Base-by-base conservation (phyloP, 169 alveolate species). In the Plasmodium gallinaceum region DNA sequence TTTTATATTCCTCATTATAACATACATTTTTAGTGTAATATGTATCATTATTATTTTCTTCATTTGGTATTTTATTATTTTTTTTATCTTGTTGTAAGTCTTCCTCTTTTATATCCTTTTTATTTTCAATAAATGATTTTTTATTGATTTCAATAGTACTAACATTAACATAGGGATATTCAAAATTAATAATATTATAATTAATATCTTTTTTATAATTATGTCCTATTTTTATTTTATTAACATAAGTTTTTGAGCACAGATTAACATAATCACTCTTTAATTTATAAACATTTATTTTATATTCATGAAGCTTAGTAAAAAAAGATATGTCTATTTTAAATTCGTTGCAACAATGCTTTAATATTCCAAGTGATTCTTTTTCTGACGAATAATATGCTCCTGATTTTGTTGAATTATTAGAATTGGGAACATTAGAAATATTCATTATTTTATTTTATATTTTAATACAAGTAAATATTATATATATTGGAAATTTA, bases 291-390 rank as follows among this genome's bases (percentile, higher is more conserved):
- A 83, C 45, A 52, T 69, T 65, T 7, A 69, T 69, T 58, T 83
- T 83, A 7, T 48, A 58, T 52, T 83, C 78, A 52, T 83, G 72
- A 51, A 83, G 16, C 42, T 66, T 46, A 4, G 73, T 68, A 62
- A 83, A 83, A 69, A 68, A 83, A 42, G 91, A 83, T 39, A 83
- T 69, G 57, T 70, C 91, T 73, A 83, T 66, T 66, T 83, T 83
- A 37, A 83, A 83, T 20, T 83, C 85, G 43, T 83, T 83, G 58
- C 16, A 6, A 18, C 69, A 48, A 18, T 78, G 78, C 24, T 78
- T 78, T 57, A 78, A 45, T 32, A 78, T 48, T 52, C 64, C 26
- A 9, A 7, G 14, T 14, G 43, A 4, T 57, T 51, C 52, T 5
- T 8, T 46, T 42, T 64, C 73, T 57, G 66, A 7, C 0, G 32